phyloP scores from a whole-genome alignment of 495 filamentous ascomycete species.

The Penicillium cosmopolitanum region DNA sequence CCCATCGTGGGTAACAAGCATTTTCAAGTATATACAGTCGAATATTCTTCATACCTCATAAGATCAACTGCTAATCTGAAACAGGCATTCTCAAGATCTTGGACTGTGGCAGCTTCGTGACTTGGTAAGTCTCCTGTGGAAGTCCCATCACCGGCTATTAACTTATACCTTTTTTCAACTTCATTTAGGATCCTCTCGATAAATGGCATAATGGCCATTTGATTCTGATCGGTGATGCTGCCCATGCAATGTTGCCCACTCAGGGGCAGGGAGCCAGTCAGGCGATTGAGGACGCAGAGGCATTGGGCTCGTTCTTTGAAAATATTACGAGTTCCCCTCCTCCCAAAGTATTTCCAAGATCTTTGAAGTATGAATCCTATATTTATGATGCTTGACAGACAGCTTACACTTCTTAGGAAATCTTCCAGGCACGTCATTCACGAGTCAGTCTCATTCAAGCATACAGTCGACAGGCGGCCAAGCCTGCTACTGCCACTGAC shows the following conservation, averaged over 20 bases:
- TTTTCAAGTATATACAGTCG: slow-evolving; percentile 20
- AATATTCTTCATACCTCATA: neutral
- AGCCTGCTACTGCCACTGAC: slow-evolving; percentile 33
- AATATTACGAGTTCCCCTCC: slow-evolving; percentile 14
- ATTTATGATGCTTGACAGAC: neutral
- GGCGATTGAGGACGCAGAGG: slow-evolving; percentile 46
- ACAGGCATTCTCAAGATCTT: slow-evolving; percentile 28
- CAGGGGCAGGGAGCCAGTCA: slow-evolving; percentile 46
- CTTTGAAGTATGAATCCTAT: slow-evolving; percentile 10
- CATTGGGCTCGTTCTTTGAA: slow-evolving; percentile 30
- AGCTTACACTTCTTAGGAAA: slow-evolving; percentile 10
- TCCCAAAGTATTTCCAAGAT: neutral
- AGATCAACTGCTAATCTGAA: neutral
- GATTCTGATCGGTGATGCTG: slow-evolving; percentile 50
- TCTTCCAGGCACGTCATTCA: slow-evolving; percentile 25
- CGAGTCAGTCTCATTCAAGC: slow-evolving; percentile 30
- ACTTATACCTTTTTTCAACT: neutral
- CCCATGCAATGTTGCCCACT: slow-evolving; percentile 47
- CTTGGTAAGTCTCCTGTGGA: slow-evolving; percentile 16
- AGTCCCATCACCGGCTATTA: no score
- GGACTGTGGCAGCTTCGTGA: slow-evolving; percentile 50
- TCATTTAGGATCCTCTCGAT: slow-evolving; percentile 32
- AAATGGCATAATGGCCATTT: slow-evolving; percentile 40
- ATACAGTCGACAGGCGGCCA: slow-evolving; percentile 41
- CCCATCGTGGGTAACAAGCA: slow-evolving; percentile 31